Base-by-base conservation (phyloP, 163 green algal genomes). In the Scenedesmus sp. region DNA sequence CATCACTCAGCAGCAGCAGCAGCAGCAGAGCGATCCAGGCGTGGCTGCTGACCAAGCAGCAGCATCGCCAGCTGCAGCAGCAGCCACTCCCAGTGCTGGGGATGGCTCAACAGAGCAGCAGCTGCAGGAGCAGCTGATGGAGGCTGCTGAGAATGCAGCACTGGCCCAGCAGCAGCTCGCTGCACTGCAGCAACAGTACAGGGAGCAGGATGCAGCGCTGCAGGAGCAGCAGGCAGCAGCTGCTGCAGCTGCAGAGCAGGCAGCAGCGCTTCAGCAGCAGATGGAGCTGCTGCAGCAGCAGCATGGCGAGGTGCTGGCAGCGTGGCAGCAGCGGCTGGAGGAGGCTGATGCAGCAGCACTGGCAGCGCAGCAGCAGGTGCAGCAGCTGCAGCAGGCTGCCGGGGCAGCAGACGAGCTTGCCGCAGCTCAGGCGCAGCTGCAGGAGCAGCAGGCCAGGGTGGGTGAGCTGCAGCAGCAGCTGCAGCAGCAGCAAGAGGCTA, bases 261-360 rank as follows among this genome's bases (percentile, higher is more conserved):
- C n/a, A 10, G 64, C 54, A 26, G 23, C 56, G 20, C 23, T 77
- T 10, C 57, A 90, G 86, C 86, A 90, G 86, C 66, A 84, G 16
- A 34, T 85, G 73, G 52, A 90, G 86, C 20, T 54, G 70, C 16
- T 76, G 66, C 70, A 84, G 86, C 86, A 73, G 67, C 86, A 85
- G 70, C 86, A 84, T 74, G 67, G 9, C 5, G 86, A 90, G 67
- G 86, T 84, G 70, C 52, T 84, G 67, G 67, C 67, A 67, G 86
- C 86, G 2, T 84, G 67, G 67, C 67, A 91, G 76, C 74, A 87
- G 74, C 88, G 88, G 56, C 88, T 91, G 13, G 79, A 92, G 46
- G 34, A 60, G n/a, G 62, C 88, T 15, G 79, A 88, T 18, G 57
- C 79, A 26, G 79, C 52, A 52, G 88, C 79, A 23, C 8, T 62